Conservation (phyloP, 768 basidiomycete species). For the Russula foetens region DNA sequence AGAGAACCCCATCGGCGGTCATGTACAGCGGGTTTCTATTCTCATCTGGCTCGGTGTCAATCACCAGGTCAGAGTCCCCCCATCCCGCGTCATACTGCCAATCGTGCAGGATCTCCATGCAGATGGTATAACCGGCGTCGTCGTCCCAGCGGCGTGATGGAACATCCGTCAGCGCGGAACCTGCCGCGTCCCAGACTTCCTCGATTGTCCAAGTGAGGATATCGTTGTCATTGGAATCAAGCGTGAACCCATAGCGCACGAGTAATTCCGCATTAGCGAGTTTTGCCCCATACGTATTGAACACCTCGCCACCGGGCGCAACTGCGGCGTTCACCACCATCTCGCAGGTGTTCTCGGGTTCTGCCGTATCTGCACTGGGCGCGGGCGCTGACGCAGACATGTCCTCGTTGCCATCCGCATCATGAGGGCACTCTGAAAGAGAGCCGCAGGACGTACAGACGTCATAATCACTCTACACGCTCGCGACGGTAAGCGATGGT, state of each 20-base stretch:
- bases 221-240: conserved; percentile 70
- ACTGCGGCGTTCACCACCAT: conserved; percentile 59
- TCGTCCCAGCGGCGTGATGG: conserved; percentile 1
- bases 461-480: conserved; percentile 54
- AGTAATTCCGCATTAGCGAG: conserved; percentile 61
- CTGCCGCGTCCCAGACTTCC: conserved; percentile 23
- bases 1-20: conserved; percentile 19
- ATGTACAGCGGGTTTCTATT: conserved; percentile 9
- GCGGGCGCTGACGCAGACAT: not conserved
- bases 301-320: conserved; percentile 46
- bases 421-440: conserved; percentile 60
- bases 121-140: not conserved
- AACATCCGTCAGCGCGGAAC: conserved; percentile 1
- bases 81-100: conserved; percentile 16
- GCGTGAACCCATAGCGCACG: conserved; percentile 60
- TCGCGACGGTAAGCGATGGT: not conserved
- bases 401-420: conserved; percentile 26
- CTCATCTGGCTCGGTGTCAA: conserved; percentile 1
- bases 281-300: conserved; percentile 69
- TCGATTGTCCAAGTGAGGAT: conserved; percentile 29
- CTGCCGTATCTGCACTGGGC: conserved; percentile 1
- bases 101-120: conserved; percentile 16
- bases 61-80: conserved; percentile 15
- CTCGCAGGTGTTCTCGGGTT: conserved; percentile 34
- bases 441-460: conserved; percentile 71